phyloP scores from a whole-genome alignment of 176 grass and related monocot genomes.

The Poa annua region DNA sequence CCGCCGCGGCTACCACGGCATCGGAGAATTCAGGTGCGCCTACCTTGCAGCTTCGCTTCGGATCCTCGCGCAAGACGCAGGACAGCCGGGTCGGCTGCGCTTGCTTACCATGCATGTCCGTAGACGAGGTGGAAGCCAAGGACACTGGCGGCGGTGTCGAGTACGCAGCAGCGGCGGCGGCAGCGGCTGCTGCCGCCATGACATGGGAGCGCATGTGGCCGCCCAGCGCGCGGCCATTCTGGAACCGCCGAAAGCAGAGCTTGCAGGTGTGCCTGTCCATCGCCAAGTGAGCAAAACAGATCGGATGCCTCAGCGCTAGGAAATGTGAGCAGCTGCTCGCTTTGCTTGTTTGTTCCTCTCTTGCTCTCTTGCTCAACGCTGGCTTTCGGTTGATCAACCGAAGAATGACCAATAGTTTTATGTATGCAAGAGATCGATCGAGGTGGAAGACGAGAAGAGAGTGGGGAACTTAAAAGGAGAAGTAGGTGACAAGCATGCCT shows the following conservation, averaged over 20 bases:
- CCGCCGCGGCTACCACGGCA: background rate
- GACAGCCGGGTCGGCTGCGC: background rate
- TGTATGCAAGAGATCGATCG: constrained; percentile 29
- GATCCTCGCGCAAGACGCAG: constrained; percentile 58
- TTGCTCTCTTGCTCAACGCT: constrained; percentile 38
- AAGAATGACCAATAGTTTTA: constrained; percentile 23
- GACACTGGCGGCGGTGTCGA: constrained; percentile 39
- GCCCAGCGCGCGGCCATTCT: constrained; percentile 82
- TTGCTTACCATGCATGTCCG: constrained; percentile 28
- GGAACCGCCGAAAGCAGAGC: constrained; percentile 88
- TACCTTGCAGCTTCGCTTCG: constrained; percentile 55
- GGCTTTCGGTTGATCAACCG: background rate
- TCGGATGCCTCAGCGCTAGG: background rate
- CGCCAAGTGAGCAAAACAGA: constrained; percentile 20
- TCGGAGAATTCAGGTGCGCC: constrained; percentile 50
- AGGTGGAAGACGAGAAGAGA: constrained; percentile 25
- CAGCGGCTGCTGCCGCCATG: constrained; percentile 37
- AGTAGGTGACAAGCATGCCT: constrained; percentile 91
- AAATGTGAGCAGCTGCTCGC: constrained; percentile 35
- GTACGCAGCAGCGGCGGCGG: background rate
- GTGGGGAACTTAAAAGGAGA: constrained; percentile 66
- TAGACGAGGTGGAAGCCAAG: constrained; percentile 55
- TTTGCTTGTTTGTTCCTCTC: constrained; percentile 32
- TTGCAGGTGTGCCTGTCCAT: constrained; percentile 91
- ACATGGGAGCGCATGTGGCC: constrained; percentile 99